Evolutionary conservation across 805 yeast species (phyloP).

Genomic region (Lachancea sp.): DNA sequence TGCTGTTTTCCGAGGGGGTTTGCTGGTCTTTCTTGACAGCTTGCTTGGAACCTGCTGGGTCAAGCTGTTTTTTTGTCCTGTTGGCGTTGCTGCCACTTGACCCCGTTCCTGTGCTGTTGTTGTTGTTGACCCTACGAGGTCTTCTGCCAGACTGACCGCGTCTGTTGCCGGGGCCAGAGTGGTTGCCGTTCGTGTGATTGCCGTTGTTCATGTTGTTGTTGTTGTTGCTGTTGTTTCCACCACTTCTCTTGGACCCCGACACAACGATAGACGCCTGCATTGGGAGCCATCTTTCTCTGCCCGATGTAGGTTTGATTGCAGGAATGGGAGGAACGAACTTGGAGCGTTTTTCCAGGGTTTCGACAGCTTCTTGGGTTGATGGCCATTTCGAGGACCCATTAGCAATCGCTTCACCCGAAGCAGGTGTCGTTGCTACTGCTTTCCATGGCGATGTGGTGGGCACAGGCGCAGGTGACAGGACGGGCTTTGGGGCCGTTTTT

Average conservation of each 20-base stretch:
- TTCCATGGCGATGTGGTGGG: constrained; percentile 33
- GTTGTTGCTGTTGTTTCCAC: constrained; percentile 5
- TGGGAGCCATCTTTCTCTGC: constrained; percentile 71
- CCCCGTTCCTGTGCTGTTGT: not conserved
- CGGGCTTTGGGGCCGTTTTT: constrained; percentile 10
- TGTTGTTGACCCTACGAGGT: constrained; percentile 3
- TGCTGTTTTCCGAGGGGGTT: not conserved
- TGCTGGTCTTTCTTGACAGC: not conserved
- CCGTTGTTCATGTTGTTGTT: constrained; percentile 8
- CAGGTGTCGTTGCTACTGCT: constrained; percentile 11
- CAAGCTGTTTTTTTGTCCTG: not conserved
- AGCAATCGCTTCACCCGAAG: constrained; percentile 17
- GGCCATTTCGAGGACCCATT: constrained; percentile 31
- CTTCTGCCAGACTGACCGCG: constrained; percentile 4
- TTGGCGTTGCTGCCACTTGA: not conserved
- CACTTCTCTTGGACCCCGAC: constrained; percentile 18
- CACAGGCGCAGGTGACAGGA: constrained; percentile 31
- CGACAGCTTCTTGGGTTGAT: constrained; percentile 31
- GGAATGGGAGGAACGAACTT: constrained; percentile 9
- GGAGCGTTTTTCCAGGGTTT: constrained; percentile 10
- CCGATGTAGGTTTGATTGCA: constrained; percentile 22
- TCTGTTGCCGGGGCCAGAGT: not conserved
- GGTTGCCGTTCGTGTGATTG: not conserved
- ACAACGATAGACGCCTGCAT: constrained; percentile 51
- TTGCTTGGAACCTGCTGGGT: not conserved